Conservation (phyloP, 2,329 filamentous ascomycete species). For the Phoma herbarum region DNA sequence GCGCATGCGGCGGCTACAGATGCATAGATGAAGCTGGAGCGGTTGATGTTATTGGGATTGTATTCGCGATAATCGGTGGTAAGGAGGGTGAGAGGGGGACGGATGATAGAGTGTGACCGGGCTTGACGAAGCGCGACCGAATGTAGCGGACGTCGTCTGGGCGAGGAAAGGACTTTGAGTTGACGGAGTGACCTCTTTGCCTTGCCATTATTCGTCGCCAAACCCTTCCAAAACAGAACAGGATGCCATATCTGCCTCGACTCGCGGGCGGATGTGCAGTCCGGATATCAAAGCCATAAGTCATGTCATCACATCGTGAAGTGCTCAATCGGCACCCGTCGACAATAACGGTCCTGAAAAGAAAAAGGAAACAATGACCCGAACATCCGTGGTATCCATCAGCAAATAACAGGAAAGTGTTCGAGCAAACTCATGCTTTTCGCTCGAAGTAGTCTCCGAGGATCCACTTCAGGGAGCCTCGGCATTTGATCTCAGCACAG, state of each 20-base stretch:
- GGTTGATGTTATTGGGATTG: slow-evolving; percentile 18
- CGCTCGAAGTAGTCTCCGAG: slow-evolving; percentile 3
- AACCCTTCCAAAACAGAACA: slow-evolving; percentile 31
- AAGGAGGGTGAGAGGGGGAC: slow-evolving; percentile 22
- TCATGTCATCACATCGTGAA: slow-evolving; percentile 55
- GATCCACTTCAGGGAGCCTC: slow-evolving; percentile 14
- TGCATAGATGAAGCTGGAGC: slow-evolving; percentile 17
- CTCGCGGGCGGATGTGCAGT: slow-evolving; percentile 47
- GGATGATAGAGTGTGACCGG: slow-evolving; percentile 23
- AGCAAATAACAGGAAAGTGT: slow-evolving; percentile 41
- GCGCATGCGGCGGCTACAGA: slow-evolving; percentile 8
- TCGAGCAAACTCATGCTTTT: slow-evolving; percentile 46
- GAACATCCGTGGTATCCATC: slow-evolving; percentile 47
- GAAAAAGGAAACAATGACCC: slow-evolving; percentile 43
- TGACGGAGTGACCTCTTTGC: slow-evolving; percentile 3
- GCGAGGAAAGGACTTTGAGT: neutral
- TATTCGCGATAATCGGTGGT: slow-evolving; percentile 24
- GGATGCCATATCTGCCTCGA: slow-evolving; percentile 41
- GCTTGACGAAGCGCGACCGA: slow-evolving; percentile 15
- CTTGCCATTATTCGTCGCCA: slow-evolving; percentile 14
- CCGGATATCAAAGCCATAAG: slow-evolving; percentile 53
- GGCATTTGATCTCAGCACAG: slow-evolving; percentile 8
- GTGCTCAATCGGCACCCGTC: slow-evolving; percentile 51
- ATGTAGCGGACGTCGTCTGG: slow-evolving; percentile 11
- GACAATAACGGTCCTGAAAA: slow-evolving; percentile 38